Evolutionary conservation across 306 rosid species (phyloP), one percentile per base, ranked within the genome.

Genomic region (Prunus salicina): DNA sequence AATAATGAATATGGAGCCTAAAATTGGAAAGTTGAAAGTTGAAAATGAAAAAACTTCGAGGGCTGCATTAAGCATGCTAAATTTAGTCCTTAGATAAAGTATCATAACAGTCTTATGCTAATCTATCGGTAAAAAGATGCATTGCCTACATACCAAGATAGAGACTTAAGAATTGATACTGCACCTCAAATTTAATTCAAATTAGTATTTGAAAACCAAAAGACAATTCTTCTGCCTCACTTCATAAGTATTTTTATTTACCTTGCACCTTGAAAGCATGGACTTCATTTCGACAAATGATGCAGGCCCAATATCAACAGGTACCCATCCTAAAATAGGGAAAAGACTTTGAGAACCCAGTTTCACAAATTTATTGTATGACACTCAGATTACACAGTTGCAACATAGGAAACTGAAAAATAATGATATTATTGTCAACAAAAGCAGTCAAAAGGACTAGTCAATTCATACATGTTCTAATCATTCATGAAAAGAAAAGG

Each of bases 261-360:
- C 98, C 97, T 92, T 77, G 84, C 86, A 86, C 57, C 76, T 79
- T 75, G 80, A 64, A 79, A 95, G 92, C 47, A 82, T 73, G 79
- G 86, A 87, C 63, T 82, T 79, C 52, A 95, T 81, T 82, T 90
- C 94, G 25, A 85, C 83, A 80, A 89, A 77, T 51, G 98, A 89
- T 64, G 16, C 66, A 61, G 96, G 96, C 70, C 98, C 98, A 79
- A 90, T 86, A 81, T 94, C 98, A 51, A 87, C 80, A 78, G 97
- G 98, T 58, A 78, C 77, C 97, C 97, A 94, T 57, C 88, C 96
- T 94, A 80, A 71, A 80, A 74, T 74, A 68, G 52, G 73, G 80
- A 69, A 76, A 32, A 50, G 22, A 53, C 64, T 70, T 46, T 15
- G 79, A 60, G 27, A 46, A 70, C 16, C 64, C 22, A 56, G 60